These are phyloP conservation scores for Nitzschia putrida DNA, from an alignment of 108 stramenopile genomes.

Conservation along the genomic window DNA sequence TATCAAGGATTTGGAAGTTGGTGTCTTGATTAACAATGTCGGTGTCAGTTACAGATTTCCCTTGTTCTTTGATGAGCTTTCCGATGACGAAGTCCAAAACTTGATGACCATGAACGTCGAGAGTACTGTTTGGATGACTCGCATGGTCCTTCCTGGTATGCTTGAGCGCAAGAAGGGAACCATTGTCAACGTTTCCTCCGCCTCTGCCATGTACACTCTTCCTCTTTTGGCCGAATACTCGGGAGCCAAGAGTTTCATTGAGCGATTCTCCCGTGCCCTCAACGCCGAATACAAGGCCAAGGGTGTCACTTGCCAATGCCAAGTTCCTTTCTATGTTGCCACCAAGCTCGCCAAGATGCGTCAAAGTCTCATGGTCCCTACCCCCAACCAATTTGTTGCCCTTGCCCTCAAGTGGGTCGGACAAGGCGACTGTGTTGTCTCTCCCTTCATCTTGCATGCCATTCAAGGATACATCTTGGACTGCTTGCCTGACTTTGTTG, in stretches of 20 bases:
- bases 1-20: slow-evolving; percentile 82
- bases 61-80: slow-evolving; percentile 94
- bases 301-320: slow-evolving; percentile 95
- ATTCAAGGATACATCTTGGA: slow-evolving; percentile 89
- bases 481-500: slow-evolving; percentile 67
- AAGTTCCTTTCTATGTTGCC: slow-evolving; percentile 96
- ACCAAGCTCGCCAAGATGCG: slow-evolving; percentile 98
- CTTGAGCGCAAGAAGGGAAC: slow-evolving; percentile 83
- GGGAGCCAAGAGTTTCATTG: slow-evolving; percentile 94
- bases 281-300: slow-evolving; percentile 83
- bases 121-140: slow-evolving; percentile 95
- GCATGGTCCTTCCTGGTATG: slow-evolving; percentile 93
- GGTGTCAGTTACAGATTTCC: slow-evolving; percentile 96
- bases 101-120: slow-evolving; percentile 94
- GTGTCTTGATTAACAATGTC: slow-evolving; percentile 98
- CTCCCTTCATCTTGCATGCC: slow-evolving; percentile 93
- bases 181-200: slow-evolving; percentile 95
- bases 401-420: slow-evolving; percentile 88
- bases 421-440: slow-evolving; percentile 69
- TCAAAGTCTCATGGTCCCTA: slow-evolving; percentile 85
- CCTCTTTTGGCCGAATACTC: slow-evolving; percentile 96
- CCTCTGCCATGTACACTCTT: slow-evolving; percentile 88
- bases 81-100: slow-evolving; percentile 69
- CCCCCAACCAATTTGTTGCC: slow-evolving; percentile 80
- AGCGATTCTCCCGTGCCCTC: slow-evolving; percentile 91